Percentiles rank a stretch among this genome's conserved stretches.
Evolutionary conservation across 306 rosid genomes (phyloP).

Genomic region (Gillenia trifoliata): DNA sequence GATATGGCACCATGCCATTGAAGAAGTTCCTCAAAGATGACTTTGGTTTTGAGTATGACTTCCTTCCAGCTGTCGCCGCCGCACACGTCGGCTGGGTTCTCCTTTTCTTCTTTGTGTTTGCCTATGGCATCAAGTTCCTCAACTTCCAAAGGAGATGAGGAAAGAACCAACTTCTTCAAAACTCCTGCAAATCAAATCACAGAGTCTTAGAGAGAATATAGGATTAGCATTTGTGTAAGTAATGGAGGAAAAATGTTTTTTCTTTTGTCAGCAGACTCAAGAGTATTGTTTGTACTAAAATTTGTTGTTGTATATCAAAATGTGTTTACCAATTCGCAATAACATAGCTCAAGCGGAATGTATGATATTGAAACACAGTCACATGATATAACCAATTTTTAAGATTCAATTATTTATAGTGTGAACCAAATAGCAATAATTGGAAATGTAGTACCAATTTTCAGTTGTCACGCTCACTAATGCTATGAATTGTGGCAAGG

Average conservation of each 20-base stretch:
- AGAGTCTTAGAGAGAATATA: neutral
- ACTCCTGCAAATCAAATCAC: neutral
- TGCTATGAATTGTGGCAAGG: too few relatives aligned
- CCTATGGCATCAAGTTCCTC: conserved; percentile 60
- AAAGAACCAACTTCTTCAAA: neutral
- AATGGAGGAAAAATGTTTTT: neutral
- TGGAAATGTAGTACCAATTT: too few relatives aligned
- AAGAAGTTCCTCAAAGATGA: conserved; percentile 34
- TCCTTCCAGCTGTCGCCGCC: conserved; percentile 37
- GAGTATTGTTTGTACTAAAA: too few relatives aligned
- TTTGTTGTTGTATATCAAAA: too few relatives aligned
- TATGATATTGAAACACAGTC: too few relatives aligned
- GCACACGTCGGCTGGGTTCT: conserved; percentile 48
- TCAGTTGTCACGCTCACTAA: too few relatives aligned
- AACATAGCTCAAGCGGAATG: too few relatives aligned
- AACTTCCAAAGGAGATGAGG: conserved; percentile 54
- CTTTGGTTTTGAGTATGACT: conserved; percentile 40
- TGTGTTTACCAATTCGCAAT: too few relatives aligned
- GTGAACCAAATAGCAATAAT: too few relatives aligned
- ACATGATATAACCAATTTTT: too few relatives aligned
- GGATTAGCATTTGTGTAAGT: neutral
- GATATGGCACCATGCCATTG: conserved; percentile 17
- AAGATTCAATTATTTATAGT: too few relatives aligned
- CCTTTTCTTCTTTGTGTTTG: conserved; percentile 48
- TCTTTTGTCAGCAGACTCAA: neutral